A percentile compares a stretch with the other conserved stretches of the same genome.
Evolutionary conservation across 2,329 filamentous ascomycete species (phyloP).

Genomic region (Colletotrichum sp.): DNA sequence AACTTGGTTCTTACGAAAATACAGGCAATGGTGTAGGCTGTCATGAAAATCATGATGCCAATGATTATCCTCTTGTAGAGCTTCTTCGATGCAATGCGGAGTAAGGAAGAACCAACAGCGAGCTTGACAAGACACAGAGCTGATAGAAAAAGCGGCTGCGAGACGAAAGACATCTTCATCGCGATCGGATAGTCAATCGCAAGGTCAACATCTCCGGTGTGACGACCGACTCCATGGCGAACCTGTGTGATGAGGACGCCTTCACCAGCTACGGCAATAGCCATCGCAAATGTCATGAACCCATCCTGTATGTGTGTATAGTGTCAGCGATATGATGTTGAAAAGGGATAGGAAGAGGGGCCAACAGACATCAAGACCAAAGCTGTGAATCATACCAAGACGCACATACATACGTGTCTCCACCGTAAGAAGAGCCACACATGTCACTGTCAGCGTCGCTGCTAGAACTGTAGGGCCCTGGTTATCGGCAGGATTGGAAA

Average conservation of each 20-base stretch:
- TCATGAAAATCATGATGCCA: constrained; percentile 41
- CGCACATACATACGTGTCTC: constrained; percentile 51
- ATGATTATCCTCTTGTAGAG: constrained; percentile 40
- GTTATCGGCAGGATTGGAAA: constrained; percentile 37
- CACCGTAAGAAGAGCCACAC: constrained; percentile 41
- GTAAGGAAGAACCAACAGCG: constrained; percentile 43
- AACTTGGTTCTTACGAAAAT: constrained; percentile 45
- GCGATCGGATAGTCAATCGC: constrained; percentile 36
- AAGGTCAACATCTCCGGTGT: constrained; percentile 44
- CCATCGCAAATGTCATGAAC: constrained; percentile 32
- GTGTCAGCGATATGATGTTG: background rate
- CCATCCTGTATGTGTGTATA: constrained; percentile 26
- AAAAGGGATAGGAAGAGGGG: too few species aligned
- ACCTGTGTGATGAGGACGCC: constrained; percentile 45
- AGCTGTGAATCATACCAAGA: constrained; percentile 47
- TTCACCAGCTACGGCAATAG: constrained; percentile 40
- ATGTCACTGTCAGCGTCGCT: constrained; percentile 42
- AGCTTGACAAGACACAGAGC: constrained; percentile 47
- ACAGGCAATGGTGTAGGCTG: constrained; percentile 33
- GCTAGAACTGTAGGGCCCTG: constrained; percentile 42
- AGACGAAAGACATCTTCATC: constrained; percentile 46
- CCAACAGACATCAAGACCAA: constrained; percentile 50
- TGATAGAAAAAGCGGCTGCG: constrained; percentile 48
- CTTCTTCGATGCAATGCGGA: constrained; percentile 43
- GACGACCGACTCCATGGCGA: constrained; percentile 47